These are phyloP conservation scores for Ilyonectria sp. DNA, from an alignment of 2,329 filamentous ascomycete genomes.

Conservation along the genomic window DNA sequence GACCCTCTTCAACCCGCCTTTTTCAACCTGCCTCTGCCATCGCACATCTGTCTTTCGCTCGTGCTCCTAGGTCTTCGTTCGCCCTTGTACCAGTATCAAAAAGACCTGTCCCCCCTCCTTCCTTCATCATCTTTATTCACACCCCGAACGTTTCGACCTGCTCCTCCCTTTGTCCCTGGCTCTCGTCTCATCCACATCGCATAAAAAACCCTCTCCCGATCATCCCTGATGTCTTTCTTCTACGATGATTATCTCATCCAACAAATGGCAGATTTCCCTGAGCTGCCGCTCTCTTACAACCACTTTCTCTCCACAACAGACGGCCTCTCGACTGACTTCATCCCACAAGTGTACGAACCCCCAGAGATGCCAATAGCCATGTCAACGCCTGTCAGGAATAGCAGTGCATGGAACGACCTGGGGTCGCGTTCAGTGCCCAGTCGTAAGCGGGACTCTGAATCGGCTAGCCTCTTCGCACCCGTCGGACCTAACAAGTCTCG, in stretches of 20 bases:
- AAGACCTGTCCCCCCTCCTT: not conserved
- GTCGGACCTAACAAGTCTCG: constrained; percentile 51
- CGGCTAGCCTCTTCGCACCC: constrained; percentile 33
- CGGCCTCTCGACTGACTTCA: constrained; percentile 29
- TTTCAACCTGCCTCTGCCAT: constrained; percentile 24
- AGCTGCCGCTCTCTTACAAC: not conserved
- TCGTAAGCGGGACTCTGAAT: constrained; percentile 50
- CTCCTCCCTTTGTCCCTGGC: not conserved
- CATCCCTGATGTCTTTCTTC: not conserved
- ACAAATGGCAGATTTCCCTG: constrained; percentile 3
- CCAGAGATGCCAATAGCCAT: constrained; percentile 34
- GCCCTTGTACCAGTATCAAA: not conserved
- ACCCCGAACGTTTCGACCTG: not conserved
- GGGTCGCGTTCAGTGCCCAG: constrained; percentile 44
- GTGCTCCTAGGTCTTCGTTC: not conserved
- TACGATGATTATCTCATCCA: not conserved
- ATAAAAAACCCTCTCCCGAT: not conserved
- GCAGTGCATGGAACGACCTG: constrained; percentile 28
- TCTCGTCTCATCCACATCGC: not conserved
- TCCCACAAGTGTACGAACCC: constrained; percentile 24
- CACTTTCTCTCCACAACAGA: not conserved
- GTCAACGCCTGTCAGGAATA: constrained; percentile 36
- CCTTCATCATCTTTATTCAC: not conserved
- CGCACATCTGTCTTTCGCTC: not conserved
- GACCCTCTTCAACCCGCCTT: constrained; percentile 9